Evolutionary conservation across 2,329 filamentous ascomycete genomes (phyloP), one percentile per base, ranked within the genome.

Genomic region (Colletotrichum sp.): DNA sequence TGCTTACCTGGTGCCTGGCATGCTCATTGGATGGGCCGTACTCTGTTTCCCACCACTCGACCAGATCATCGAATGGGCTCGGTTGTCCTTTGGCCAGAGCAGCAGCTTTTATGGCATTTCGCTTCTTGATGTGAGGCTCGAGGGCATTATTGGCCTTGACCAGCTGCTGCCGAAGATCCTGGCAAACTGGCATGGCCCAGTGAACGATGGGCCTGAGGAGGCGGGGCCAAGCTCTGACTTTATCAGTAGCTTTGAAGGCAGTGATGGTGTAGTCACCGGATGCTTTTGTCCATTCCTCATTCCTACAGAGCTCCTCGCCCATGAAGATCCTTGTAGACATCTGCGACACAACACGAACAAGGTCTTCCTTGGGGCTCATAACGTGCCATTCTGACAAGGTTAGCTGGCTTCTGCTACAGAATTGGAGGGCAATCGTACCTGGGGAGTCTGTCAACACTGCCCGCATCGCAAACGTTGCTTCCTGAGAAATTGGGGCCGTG

Each of bases 1-100:
- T 8, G n/a, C 44, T 52, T 8, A 52, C 44, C n/a, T 82, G 80
- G 5, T 64, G 3, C 90, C 89, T 6, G 82, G 82, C 62, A 39
- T 64, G 62, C 8, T 64, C 62, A 24, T 64, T 24, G 8, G 39
- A 66, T 28, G 24, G 63, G 2, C 63, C 63, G 10, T 52, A 49
- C 26, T 66, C 63, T 39, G 63, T 66, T 49, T 66, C 63, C 63
- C 63, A 75, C 79, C 79, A 81, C 32, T 79, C 77, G 21, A 80
- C 77, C 15, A 75, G 44, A 34, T 81, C 79, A 39, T 79, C 65
- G 65, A 63, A 73, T 34, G 55, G 36, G n/a, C 52, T 21, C 12
- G 24, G 36, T 52, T 77, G 21, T 77, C 64, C 21, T 44, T 36
- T 49, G n/a, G 57, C 59, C 8, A 26, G 26, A 9, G 76, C 78